Evolutionary conservation across 139 green algal genomes (phyloP).

Genomic region (Chlamydomonas urium): DNA sequence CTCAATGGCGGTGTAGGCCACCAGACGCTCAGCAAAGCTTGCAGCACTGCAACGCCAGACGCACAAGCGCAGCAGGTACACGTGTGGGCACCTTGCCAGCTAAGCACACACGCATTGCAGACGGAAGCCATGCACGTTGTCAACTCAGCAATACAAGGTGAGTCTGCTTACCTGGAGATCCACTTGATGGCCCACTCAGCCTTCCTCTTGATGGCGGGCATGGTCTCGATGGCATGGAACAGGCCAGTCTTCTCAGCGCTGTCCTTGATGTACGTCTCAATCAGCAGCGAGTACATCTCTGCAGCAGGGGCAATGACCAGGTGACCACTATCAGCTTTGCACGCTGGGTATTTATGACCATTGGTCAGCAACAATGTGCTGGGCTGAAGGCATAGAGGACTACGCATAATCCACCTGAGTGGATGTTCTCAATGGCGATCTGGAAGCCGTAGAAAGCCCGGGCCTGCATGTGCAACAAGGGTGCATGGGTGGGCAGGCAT

Average conservation of each 20-base stretch:
- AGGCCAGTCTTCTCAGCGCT: conserved; percentile 64
- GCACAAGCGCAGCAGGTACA: not conserved
- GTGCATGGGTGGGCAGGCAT: too few species aligned
- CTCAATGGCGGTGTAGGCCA: conserved; percentile 95
- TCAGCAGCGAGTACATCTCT: conserved; percentile 98
- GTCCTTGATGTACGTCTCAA: conserved; percentile 98
- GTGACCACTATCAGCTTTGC: not conserved
- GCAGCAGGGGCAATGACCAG: conserved; percentile 8
- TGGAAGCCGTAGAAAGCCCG: conserved; percentile 99
- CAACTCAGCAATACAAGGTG: not conserved
- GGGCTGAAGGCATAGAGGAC: too few species aligned
- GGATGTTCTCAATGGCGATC: conserved; percentile 99
- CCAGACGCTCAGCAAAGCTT: conserved; percentile 84
- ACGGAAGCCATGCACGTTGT: not conserved
- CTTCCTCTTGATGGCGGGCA: conserved; percentile 90
- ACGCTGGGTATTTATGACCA: not conserved
- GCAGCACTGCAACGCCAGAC: conserved; percentile 21
- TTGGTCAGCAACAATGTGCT: not conserved
- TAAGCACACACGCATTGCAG: too few species aligned
- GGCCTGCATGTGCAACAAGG: too few species aligned
- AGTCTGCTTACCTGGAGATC: conserved; percentile 67
- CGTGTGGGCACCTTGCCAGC: too few species aligned
- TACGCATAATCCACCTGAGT: conserved; percentile 81
- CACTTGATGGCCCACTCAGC: conserved; percentile 96
- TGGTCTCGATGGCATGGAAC: conserved; percentile 93